phyloP scores from a whole-genome alignment of 2,329 filamentous ascomycete genomes.

The Trichophyton mentagrophytes region DNA sequence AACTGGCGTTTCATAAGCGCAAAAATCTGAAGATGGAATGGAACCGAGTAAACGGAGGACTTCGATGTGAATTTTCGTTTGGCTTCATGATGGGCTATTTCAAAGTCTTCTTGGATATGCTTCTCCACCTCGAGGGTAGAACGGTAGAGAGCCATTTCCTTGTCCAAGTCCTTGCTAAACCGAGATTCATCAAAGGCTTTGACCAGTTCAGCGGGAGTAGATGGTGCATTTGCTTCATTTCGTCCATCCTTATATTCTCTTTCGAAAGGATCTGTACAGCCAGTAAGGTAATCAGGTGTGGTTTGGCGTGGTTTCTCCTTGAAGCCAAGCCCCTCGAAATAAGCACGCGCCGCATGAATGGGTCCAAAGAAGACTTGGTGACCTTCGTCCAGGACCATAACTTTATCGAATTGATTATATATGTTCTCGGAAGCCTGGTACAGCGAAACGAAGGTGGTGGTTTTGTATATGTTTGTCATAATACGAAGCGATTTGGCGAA shows the following conservation, averaged over 20 bases:
- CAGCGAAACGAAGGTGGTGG: conserved; percentile 70
- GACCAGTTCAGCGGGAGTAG: conserved; percentile 58
- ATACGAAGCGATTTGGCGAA: conserved; percentile 59
- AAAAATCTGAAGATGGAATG: conserved; percentile 58
- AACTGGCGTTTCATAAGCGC: conserved; percentile 59
- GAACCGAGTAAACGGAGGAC: conserved; percentile 68
- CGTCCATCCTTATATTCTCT: conserved; percentile 59
- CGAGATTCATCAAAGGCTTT: conserved; percentile 43
- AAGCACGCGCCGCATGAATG: conserved; percentile 50
- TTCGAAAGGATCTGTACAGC: conserved; percentile 74
- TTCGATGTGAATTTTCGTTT: conserved; percentile 61
- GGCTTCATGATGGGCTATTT: conserved; percentile 59
- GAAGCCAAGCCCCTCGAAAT: conserved; percentile 69
- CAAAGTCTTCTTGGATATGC: conserved; percentile 62
- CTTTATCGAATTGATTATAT: conserved; percentile 69
- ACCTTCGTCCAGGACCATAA: conserved; percentile 66
- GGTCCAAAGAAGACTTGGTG: conserved; percentile 66
- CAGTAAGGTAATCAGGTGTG: conserved; percentile 68
- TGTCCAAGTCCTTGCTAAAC: conserved; percentile 31
- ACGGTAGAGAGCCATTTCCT: conserved; percentile 51
- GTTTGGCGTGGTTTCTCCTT: conserved; percentile 63
- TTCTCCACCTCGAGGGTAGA: conserved; percentile 50
- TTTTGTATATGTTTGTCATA: conserved; percentile 72
- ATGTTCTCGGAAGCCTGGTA: conserved; percentile 80
- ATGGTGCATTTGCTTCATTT: conserved; percentile 37